These are phyloP conservation scores for Trypanosoma mega DNA, from an alignment of 208 protist species.

Conservation along the genomic window DNA sequence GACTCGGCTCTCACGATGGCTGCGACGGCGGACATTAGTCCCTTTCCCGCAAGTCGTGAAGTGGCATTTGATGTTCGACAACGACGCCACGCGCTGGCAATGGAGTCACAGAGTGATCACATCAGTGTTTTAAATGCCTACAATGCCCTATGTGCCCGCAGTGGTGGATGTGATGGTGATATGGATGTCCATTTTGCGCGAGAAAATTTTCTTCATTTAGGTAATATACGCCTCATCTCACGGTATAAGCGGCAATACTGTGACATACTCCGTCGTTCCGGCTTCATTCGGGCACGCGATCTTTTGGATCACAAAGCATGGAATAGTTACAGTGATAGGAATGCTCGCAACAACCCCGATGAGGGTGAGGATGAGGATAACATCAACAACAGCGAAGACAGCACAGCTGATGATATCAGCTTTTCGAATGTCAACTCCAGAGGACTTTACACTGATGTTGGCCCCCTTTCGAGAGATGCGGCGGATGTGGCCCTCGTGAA, in stretches of 20 bases:
- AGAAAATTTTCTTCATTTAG: constrained; percentile 51
- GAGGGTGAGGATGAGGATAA: constrained; percentile 9
- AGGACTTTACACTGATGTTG: constrained; percentile 62
- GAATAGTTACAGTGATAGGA: not conserved
- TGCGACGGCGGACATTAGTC: constrained; percentile 71
- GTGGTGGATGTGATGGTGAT: no score
- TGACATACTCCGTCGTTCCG: constrained; percentile 66
- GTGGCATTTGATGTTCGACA: constrained; percentile 40
- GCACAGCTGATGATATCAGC: no score
- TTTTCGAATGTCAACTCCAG: no score
- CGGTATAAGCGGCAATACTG: constrained; percentile 85
- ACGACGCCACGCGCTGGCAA: constrained; percentile 50
- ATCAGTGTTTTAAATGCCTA: constrained; percentile 85
- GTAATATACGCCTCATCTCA: constrained; percentile 72
- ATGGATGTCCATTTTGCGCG: constrained; percentile 40
- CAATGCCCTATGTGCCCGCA: constrained; percentile 63
- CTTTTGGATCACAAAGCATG: not conserved
- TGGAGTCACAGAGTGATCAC: constrained; percentile 79
- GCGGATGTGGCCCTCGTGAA: constrained; percentile 80
- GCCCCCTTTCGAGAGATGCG: constrained; percentile 55
- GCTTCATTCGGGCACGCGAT: constrained; percentile 38
- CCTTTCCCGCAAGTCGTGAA: constrained; percentile 61
- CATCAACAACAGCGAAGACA: not conserved
- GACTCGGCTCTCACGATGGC: constrained; percentile 95
- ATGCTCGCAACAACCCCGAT: not conserved